These are phyloP conservation scores for Neoarthrinium moseri DNA, from an alignment of 2,329 filamentous ascomycete genomes.

Conservation along the genomic window DNA sequence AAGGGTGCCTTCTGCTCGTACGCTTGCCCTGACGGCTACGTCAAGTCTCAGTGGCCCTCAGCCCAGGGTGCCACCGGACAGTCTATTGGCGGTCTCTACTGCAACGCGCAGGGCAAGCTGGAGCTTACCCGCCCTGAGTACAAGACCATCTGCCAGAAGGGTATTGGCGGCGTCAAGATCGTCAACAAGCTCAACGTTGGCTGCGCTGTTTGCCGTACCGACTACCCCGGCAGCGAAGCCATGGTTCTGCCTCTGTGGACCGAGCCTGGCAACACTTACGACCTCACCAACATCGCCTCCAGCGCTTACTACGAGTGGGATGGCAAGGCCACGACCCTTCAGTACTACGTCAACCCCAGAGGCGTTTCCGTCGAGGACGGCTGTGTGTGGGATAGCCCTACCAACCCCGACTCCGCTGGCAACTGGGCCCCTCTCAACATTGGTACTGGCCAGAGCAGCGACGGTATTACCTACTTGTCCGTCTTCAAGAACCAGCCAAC, in stretches of 20 bases:
- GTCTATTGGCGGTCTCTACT: conserved; percentile 85
- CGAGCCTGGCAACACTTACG: conserved; percentile 54
- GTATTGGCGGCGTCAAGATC: conserved; percentile 69
- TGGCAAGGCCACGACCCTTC: conserved; percentile 74
- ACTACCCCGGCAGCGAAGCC: conserved; percentile 89
- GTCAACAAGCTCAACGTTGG: conserved; percentile 68
- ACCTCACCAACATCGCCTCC: conserved; percentile 74
- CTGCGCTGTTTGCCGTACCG: conserved; percentile 85
- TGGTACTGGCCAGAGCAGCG: conserved; percentile 68
- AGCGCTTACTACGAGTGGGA: conserved; percentile 76
- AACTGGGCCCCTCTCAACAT: conserved; percentile 90
- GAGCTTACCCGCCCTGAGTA: conserved; percentile 69
- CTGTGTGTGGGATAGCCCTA: conserved; percentile 69
- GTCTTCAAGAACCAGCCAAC: conserved; percentile 84
- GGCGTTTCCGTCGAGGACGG: conserved; percentile 65
- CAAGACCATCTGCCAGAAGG: conserved; percentile 72
- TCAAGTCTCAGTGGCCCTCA: conserved; percentile 86
- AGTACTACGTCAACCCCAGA: conserved; percentile 89
- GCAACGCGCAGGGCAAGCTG: conserved; percentile 70
- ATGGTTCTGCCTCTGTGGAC: conserved; percentile 79
- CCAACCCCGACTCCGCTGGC: conserved; percentile 55
- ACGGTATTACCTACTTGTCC: conserved; percentile 73
- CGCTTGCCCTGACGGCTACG: conserved; percentile 84
- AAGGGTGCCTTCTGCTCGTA: conserved; percentile 82
- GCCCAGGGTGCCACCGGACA: conserved; percentile 77